Evolutionary conservation across 257 asterid species (phyloP).

Genomic region (Primulina eburnea): DNA sequence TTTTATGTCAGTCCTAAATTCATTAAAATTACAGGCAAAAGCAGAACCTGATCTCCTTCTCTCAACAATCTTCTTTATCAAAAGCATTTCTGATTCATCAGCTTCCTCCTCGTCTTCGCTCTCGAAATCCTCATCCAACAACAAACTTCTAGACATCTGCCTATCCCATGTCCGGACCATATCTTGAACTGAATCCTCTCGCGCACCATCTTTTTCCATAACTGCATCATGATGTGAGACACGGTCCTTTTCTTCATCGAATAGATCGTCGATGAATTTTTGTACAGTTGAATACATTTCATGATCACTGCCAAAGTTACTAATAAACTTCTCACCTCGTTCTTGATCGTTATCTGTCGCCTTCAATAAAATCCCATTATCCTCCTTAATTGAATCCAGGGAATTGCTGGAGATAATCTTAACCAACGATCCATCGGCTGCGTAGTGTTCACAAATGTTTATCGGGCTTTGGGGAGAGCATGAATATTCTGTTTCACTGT

Average conservation of each 20-base stretch:
- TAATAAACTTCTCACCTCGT: slow-evolving; percentile 4
- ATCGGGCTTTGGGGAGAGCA: slow-evolving; percentile 33
- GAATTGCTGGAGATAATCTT: slow-evolving; percentile 10
- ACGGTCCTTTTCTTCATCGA: slow-evolving; percentile 2
- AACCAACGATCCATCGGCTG: slow-evolving; percentile 9
- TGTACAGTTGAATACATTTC: neutral
- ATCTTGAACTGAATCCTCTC: slow-evolving; percentile 16
- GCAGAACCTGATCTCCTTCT: slow-evolving; percentile 37
- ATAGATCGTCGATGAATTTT: neutral
- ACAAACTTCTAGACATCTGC: slow-evolving; percentile 23
- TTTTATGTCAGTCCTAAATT: neutral
- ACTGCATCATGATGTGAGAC: slow-evolving; percentile 5
- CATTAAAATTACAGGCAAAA: slow-evolving; percentile 26
- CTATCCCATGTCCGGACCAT: slow-evolving; percentile 7
- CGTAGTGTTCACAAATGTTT: slow-evolving; percentile 23
- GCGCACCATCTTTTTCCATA: slow-evolving; percentile 12
- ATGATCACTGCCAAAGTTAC: neutral
- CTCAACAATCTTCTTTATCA: slow-evolving; percentile 41
- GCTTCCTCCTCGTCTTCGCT: slow-evolving; percentile 37
- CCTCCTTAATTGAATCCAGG: slow-evolving; percentile 12
- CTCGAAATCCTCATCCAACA: slow-evolving; percentile 25
- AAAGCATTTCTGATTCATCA: slow-evolving; percentile 37
- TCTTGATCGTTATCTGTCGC: slow-evolving; percentile 19
- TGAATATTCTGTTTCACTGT: slow-evolving; percentile 31
- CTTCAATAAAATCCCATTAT: slow-evolving; percentile 7